phyloP scores from a whole-genome alignment of 2,329 filamentous ascomycete genomes.

The Ceratocystis eucalypticola region DNA sequence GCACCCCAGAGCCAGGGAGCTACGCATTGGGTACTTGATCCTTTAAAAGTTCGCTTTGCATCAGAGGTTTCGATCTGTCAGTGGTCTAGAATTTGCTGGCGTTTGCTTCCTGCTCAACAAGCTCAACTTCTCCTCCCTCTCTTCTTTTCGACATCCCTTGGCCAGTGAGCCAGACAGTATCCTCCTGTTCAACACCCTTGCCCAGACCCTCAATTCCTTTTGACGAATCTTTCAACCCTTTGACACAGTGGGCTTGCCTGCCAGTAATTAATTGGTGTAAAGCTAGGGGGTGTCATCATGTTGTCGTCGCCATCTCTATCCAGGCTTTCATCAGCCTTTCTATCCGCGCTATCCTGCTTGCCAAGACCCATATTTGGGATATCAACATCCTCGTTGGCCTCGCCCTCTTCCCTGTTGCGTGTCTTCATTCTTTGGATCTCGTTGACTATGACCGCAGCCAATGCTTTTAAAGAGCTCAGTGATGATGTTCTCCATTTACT shows the following conservation, averaged over 20 bases:
- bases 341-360: slow-evolving; percentile 22
- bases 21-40: background rate
- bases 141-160: background rate
- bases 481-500: slow-evolving; percentile 60
- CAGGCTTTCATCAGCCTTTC: slow-evolving; percentile 16
- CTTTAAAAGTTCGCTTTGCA: background rate
- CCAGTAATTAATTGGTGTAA: background rate
- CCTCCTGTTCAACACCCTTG: background rate
- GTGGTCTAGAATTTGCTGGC: background rate
- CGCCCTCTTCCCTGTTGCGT: slow-evolving; percentile 12
- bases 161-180: background rate
- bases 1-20: background rate
- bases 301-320: slow-evolving; percentile 1
- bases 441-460: slow-evolving; percentile 7
- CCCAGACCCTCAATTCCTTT: background rate
- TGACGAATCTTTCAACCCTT: background rate
- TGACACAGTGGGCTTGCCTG: background rate
- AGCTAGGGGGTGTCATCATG: background rate
- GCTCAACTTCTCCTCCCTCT: background rate
- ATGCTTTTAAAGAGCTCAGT: slow-evolving; percentile 45
- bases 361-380: slow-evolving; percentile 1
- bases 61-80: background rate
- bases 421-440: slow-evolving; percentile 2
- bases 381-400: slow-evolving; percentile 20
- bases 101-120: background rate